Evolutionary conservation across 192 early-diverging fungal genomes (phyloP).

Genomic region (Coemansia sp.): DNA sequence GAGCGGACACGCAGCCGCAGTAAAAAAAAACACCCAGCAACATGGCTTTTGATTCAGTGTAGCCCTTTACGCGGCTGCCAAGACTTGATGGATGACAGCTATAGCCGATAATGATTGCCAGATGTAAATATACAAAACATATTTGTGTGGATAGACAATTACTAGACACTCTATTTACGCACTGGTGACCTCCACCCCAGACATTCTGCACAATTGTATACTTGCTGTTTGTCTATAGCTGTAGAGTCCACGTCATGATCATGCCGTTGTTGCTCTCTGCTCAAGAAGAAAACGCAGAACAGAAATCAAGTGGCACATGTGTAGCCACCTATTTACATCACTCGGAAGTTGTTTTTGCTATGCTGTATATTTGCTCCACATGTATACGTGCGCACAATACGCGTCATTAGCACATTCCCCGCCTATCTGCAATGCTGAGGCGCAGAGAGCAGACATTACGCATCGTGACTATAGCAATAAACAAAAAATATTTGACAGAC

Average conservation of each 20-base stretch:
- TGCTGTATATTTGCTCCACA: neutral
- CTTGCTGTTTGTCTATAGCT: neutral
- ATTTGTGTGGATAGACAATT: slow-evolving; percentile 7
- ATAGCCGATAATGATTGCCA: slow-evolving; percentile 2
- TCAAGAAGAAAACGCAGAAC: slow-evolving; percentile 4
- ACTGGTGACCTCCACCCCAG: slow-evolving; percentile 2
- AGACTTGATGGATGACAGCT: neutral
- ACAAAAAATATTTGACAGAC: neutral
- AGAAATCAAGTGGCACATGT: slow-evolving; percentile 7
- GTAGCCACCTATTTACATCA: neutral
- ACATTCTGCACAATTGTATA: slow-evolving; percentile 7
- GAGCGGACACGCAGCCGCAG: neutral
- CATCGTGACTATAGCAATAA: slow-evolving; percentile 11
- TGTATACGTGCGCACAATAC: neutral
- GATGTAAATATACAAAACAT: neutral
- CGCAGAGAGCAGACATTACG: slow-evolving; percentile 2
- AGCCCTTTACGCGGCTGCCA: neutral
- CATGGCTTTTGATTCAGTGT: slow-evolving; percentile 5
- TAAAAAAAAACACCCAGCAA: neutral
- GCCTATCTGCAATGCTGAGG: neutral
- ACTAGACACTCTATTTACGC: slow-evolving; percentile 3
- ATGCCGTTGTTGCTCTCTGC: slow-evolving; percentile 1
- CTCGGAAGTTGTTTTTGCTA: neutral
- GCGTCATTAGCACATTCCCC: neutral
- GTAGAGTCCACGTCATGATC: neutral